Conservation (phyloP, 2,329 filamentous ascomycete genomes). For the Exophiala xenobiotica region DNA sequence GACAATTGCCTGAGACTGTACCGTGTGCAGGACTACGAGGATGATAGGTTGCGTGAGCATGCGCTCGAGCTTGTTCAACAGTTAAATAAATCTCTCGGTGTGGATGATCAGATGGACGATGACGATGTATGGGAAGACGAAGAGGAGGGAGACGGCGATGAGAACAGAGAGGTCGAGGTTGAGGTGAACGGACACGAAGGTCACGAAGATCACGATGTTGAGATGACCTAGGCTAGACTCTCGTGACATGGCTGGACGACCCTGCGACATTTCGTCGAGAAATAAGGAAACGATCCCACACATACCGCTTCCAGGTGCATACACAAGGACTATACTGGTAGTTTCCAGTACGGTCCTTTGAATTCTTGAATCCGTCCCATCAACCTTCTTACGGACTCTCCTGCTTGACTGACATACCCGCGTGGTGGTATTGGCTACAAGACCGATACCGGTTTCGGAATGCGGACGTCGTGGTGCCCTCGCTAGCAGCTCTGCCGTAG, state of each 20-base stretch:
- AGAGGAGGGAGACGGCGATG: constrained; percentile 54
- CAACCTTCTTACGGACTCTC: too few species aligned
- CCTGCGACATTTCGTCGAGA: too few species aligned
- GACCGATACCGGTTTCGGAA: constrained; percentile 12
- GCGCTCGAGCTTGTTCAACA: constrained; percentile 46
- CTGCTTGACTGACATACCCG: too few species aligned
- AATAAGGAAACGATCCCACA: too few species aligned
- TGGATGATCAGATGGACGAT: constrained; percentile 57
- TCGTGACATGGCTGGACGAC: too few species aligned
- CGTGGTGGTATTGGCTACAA: too few species aligned
- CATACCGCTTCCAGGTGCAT: too few species aligned
- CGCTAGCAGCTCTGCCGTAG: constrained; percentile 6
- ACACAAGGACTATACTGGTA: too few species aligned
- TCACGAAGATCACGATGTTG: constrained; percentile 23
- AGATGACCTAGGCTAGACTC: constrained; percentile 23
- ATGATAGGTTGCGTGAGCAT: constrained; percentile 47
- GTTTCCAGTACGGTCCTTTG: too few species aligned
- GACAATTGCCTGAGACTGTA: constrained; percentile 80
- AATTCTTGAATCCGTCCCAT: too few species aligned
- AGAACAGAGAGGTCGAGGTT: constrained; percentile 38
- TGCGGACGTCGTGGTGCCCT: constrained; percentile 5
- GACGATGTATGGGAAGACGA: constrained; percentile 58
- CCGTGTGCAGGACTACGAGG: constrained; percentile 70
- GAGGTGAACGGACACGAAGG: constrained; percentile 13
- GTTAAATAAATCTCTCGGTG: constrained; percentile 65